Base-by-base conservation (phyloP, 148 eudicot species). In the Oxyria digyna region DNA sequence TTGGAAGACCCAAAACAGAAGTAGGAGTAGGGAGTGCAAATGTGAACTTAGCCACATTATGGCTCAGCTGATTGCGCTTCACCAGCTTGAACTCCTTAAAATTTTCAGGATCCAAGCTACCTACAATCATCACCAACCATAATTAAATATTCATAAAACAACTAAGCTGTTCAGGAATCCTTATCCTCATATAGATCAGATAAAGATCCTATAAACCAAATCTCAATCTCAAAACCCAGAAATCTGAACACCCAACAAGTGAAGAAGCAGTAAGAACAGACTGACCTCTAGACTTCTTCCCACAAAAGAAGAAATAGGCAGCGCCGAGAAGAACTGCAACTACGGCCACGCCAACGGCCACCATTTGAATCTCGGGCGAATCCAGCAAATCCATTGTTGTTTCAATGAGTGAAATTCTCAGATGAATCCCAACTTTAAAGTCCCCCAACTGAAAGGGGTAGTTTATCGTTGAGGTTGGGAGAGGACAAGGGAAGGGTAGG, bases 41-140 rank as follows among this genome's bases (percentile, higher is more conserved):
- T 69, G 77, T 84, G 80, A 89, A 93, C 76, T 79, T 83, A 8
- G 98, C 98, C 69, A 89, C 96, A 86, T 93, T 93, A 75, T 93
- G 96, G 66, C 96, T 93, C 67, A 93, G 71, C 72, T 89, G 91
- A 4, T 76, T 73, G 68, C 79, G 76, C 79, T 86, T 83, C 74
- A 83, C 95, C 62, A 93, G 91, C 85, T 89, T 86, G 79, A 93
- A 93, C 7, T 89, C 84, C 83, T 85, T 93, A 74, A 84, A 93
- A 66, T 78, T 87, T 59, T 89, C 88, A 64, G 98, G 81, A 82
- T 93, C 88, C 81, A 93, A 77, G 77, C 91, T 74, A 66, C 75
- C 98, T 87, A 64, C 78, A 69, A 66, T 65, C 6, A 65, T 66
- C 74, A 46, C 37, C 52, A 42, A 77, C 49, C 76, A 62, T 40